Percentiles rank a stretch among this genome's conserved stretches.
These are phyloP conservation scores for Lasiosphaeria ovina DNA, from an alignment of 495 filamentous ascomycete genomes.

Conservation along the genomic window DNA sequence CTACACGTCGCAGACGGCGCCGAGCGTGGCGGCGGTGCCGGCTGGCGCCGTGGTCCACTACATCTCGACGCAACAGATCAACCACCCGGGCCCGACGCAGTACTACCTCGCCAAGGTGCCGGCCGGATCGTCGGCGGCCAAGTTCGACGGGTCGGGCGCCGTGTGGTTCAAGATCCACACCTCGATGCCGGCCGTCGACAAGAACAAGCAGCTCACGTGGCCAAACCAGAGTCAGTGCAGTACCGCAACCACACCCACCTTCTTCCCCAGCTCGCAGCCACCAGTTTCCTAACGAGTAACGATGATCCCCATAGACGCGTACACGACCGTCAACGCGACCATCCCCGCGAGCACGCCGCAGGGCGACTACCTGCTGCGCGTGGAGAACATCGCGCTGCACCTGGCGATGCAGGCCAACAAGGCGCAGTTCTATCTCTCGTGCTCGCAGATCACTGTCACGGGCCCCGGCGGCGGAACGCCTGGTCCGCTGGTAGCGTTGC, in stretches of 20 bases:
- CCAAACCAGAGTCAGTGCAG: constrained; percentile 34
- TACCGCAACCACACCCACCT: no score
- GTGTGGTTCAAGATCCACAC: constrained; percentile 56
- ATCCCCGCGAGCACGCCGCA: constrained; percentile 43
- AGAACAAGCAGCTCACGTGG: constrained; percentile 41
- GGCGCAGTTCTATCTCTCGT: constrained; percentile 54
- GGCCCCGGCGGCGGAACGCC: constrained; percentile 48
- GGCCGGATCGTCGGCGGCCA: constrained; percentile 37
- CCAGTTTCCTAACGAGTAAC: no score
- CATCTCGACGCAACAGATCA: constrained; percentile 44
- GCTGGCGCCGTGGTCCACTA: constrained; percentile 48
- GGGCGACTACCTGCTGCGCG: constrained; percentile 57
- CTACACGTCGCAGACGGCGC: constrained; percentile 39
- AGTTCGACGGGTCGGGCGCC: constrained; percentile 46
- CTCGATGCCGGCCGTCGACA: constrained; percentile 37
- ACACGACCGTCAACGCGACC: constrained; percentile 41
- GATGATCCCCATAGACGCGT: constrained; percentile 25
- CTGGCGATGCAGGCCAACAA: constrained; percentile 40
- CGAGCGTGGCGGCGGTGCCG: constrained; percentile 37
- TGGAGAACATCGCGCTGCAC: constrained; percentile 55
- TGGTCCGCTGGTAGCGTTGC: constrained; percentile 45
- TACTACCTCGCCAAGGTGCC: constrained; percentile 51
- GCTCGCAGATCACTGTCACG: constrained; percentile 56
- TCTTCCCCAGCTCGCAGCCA: no score
- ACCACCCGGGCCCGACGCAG: constrained; percentile 48